Evolutionary conservation across 257 asterid species (phyloP), one percentile per base, ranked within the genome.

Genomic region (Leptodermis oblonga): DNA sequence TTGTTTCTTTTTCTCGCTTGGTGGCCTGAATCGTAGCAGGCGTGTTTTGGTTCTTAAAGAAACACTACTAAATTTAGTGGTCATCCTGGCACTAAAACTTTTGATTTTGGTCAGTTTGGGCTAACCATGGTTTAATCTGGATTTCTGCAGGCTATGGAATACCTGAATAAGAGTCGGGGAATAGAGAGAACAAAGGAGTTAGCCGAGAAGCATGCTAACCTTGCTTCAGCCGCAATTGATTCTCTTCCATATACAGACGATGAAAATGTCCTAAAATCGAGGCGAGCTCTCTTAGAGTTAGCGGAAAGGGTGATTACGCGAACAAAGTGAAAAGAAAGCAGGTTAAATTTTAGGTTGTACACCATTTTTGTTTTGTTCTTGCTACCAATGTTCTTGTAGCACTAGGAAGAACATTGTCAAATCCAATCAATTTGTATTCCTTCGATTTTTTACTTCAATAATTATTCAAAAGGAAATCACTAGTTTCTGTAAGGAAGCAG

Each of bases 241-340:
- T 79, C 92, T 62, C 79, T 93, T 11, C 99, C 97, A 0, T 88
- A 81, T 65, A 88, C 79, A n/a, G 79, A 83, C 28, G 95, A 90
- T 36, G 88, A 82, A 79, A 85, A 80, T 71, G 96, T 93, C 53
- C 86, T 84, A 74, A 83, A 76, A 76, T 85, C 99, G 71, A 90
- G 99, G 74, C 79, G 88, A 59, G 97, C 99, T 1, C 96, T 93
- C 64, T 76, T 88, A 65, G 96, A 90, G 71, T 74, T 93, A 74
- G 83, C 96, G 15, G 86, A 87, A 9, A 85, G 87, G 81, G 99
- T 93, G 73, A 85, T 90, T 78, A 80, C 89, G 66, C 82, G 99
- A 85, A 85, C 88, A 33, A 93, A 90, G 68, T 77, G 74, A 77
- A 54, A 42, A 20, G 28, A 34, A 11, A 63, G 5, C 14, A 36